These are phyloP conservation scores for Terfezia boudieri DNA, from an alignment of 495 filamentous ascomycete genomes.

Conservation along the genomic window DNA sequence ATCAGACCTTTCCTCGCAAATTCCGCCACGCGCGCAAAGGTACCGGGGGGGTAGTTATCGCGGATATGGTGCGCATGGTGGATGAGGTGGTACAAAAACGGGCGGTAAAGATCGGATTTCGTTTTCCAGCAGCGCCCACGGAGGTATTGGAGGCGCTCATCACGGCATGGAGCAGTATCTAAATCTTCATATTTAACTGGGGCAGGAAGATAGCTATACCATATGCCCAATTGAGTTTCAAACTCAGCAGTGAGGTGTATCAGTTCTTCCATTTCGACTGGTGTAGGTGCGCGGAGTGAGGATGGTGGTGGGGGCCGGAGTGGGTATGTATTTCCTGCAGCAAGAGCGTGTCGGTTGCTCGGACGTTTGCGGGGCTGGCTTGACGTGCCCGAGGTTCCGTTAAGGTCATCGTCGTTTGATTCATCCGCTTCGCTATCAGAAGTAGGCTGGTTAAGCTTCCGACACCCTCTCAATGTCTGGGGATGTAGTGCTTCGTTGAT, in stretches of 20 bases:
- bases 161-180: constrained; percentile 4
- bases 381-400: neutral
- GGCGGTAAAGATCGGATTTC: constrained; percentile 9
- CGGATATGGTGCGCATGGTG: constrained; percentile 2
- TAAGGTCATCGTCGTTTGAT: constrained; percentile 4
- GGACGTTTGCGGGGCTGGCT: neutral
- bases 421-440: constrained; percentile 3
- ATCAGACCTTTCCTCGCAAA: constrained; percentile 12
- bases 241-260: constrained; percentile 11
- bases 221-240: constrained; percentile 11
- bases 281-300: neutral
- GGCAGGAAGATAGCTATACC: constrained; percentile 9
- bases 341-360: neutral
- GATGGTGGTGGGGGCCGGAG: neutral
- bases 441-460: too few relatives aligned
- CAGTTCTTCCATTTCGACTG: constrained; percentile 6
- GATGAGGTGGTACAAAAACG: constrained; percentile 14
- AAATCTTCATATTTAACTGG: constrained; percentile 9
- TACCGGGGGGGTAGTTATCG: neutral
- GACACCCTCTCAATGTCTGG: too few relatives aligned
- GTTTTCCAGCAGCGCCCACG: constrained; percentile 12
- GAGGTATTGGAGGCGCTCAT: constrained; percentile 12
- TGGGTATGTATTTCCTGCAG: neutral
- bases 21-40: constrained; percentile 3
- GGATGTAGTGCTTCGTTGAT: neutral